phyloP scores from a whole-genome alignment of 2,329 filamentous ascomycete species.

The Monilinia aucupariae region DNA sequence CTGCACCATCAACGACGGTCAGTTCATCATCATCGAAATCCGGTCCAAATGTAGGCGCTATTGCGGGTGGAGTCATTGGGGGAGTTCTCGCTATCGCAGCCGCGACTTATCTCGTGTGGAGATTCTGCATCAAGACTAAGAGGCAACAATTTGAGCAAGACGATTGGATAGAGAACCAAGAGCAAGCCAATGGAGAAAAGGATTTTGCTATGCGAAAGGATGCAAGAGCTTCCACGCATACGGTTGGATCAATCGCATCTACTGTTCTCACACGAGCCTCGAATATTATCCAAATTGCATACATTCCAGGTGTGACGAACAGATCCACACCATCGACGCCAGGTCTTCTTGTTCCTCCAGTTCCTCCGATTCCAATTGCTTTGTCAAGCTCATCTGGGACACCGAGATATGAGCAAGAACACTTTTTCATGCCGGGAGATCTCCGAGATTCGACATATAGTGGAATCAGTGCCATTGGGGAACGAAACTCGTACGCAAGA shows the following conservation, averaged over 20 bases:
- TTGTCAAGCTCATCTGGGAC: conserved; percentile 51
- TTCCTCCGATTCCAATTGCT: conserved; percentile 79
- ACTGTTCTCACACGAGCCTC: conserved; percentile 93
- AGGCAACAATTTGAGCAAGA: conserved; percentile 60
- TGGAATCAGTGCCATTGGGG: conserved; percentile 47
- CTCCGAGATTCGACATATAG: conserved; percentile 89
- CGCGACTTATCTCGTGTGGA: conserved; percentile 76
- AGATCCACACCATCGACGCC: conserved; percentile 80
- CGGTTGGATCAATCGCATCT: conserved; percentile 87
- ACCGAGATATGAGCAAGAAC: conserved; percentile 66
- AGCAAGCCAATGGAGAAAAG: conserved; percentile 50
- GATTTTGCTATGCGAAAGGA: conserved; percentile 50
- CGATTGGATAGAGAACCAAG: conserved; percentile 47
- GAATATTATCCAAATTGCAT: conserved; percentile 99
- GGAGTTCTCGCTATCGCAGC: conserved; percentile 72
- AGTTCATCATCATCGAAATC: conserved; percentile 34
- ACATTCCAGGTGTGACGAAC: conserved; percentile 95
- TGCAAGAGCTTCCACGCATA: conserved; percentile 71
- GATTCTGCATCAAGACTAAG: conserved; percentile 78
- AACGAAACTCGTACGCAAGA: conserved; percentile 58
- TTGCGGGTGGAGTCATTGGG: conserved; percentile 86
- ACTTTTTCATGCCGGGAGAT: conserved; percentile 90
- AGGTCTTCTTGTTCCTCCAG: conserved; percentile 76
- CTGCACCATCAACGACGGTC: conserved; percentile 25
- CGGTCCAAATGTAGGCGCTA: conserved; percentile 70